A percentile compares a stretch with the other conserved stretches of the same genome.
Evolutionary conservation across 768 basidiomycete species (phyloP).

Genomic region (Termitomyces heimii): DNA sequence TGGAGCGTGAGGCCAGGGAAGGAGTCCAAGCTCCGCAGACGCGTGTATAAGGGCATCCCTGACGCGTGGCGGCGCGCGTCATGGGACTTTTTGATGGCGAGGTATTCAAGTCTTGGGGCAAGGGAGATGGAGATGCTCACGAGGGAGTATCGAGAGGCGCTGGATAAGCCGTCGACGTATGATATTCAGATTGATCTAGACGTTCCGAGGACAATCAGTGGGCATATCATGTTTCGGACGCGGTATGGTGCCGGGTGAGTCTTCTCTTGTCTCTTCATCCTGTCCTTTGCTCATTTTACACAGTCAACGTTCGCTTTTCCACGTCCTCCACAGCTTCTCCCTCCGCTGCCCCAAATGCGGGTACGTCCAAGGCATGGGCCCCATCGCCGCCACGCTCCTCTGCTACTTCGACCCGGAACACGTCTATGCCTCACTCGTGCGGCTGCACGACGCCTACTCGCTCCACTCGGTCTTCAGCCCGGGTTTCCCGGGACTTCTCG

Average conservation of each 20-base stretch:
- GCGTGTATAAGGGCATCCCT: constrained; percentile 94
- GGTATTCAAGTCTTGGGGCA: constrained; percentile 40
- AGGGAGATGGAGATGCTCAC: constrained; percentile 38
- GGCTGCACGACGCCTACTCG: constrained; percentile 83
- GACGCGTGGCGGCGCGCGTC: constrained; percentile 93
- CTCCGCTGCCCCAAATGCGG: constrained; percentile 82
- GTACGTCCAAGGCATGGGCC: constrained; percentile 99
- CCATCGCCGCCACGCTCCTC: constrained; percentile 89
- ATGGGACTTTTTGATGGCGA: constrained; percentile 79
- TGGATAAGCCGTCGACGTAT: constrained; percentile 81
- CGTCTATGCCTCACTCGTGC: constrained; percentile 77
- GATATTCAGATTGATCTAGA: constrained; percentile 98
- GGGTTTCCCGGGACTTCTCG: constrained; percentile 93
- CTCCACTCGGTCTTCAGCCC: constrained; percentile 89
- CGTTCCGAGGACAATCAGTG: constrained; percentile 92
- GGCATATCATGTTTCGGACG: constrained; percentile 91
- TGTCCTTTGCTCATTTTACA: neutral
- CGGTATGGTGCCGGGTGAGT: constrained; percentile 92
- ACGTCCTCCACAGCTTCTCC: constrained; percentile 90
- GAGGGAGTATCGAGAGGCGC: constrained; percentile 48
- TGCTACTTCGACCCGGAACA: constrained; percentile 92
- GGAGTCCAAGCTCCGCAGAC: constrained; percentile 60
- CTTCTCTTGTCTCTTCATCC: neutral
- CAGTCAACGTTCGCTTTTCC: constrained; percentile 93
- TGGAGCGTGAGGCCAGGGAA: constrained; percentile 70